These are phyloP conservation scores for Rhipidocladum racemiflorum DNA, from an alignment of 176 grass and related monocot species.

Conservation along the genomic window DNA sequence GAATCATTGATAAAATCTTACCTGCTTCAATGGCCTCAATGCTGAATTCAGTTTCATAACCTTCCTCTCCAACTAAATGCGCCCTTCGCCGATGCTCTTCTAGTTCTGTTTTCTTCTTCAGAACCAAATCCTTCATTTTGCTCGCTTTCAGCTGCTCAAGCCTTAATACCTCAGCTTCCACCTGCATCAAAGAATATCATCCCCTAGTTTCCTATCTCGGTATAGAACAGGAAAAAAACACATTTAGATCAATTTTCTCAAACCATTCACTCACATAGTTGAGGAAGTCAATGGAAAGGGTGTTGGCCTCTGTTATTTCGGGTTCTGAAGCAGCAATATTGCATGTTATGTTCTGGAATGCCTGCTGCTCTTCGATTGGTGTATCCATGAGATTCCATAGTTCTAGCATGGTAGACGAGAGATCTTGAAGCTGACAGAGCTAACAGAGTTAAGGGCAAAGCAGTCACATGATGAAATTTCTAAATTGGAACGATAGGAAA, in stretches of 20 bases:
- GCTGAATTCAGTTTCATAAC: slow-evolving; percentile 42
- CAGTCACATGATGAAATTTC: not conserved
- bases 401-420: slow-evolving; percentile 64
- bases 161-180: slow-evolving; percentile 59
- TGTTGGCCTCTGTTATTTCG: slow-evolving; percentile 68
- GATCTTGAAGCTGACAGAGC: slow-evolving; percentile 81
- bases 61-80: slow-evolving; percentile 49
- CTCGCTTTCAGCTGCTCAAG: slow-evolving; percentile 69
- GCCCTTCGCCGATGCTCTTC: slow-evolving; percentile 52
- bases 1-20: slow-evolving; percentile 28
- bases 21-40: slow-evolving; percentile 61
- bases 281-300: slow-evolving; percentile 62
- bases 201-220: not conserved
- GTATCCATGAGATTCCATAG: slow-evolving; percentile 92
- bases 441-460: slow-evolving; percentile 23
- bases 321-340: slow-evolving; percentile 81
- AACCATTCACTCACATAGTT: slow-evolving; percentile 44
- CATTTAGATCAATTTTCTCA: not conserved
- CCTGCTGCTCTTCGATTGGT: slow-evolving; percentile 67
- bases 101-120: slow-evolving; percentile 77
- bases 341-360: slow-evolving; percentile 73
- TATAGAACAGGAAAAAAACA: not conserved
- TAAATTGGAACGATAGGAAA: not conserved
- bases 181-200: slow-evolving; percentile 47
- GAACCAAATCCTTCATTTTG: slow-evolving; percentile 73